Evolutionary conservation across 2,329 filamentous ascomycete species (phyloP).

Genomic region (Calonectria henricotiae): DNA sequence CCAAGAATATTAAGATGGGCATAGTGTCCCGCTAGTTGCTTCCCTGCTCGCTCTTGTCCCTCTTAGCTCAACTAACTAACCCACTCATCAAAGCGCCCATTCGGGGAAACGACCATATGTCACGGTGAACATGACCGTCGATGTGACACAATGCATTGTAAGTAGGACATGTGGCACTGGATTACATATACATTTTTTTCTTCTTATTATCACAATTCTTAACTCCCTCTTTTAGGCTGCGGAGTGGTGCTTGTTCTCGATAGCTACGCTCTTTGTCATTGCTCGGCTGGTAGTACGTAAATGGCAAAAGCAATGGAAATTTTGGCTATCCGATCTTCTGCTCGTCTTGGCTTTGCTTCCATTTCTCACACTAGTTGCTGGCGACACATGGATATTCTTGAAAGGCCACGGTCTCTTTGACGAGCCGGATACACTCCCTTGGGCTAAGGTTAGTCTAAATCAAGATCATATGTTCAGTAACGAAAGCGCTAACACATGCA

Average conservation of each 20-base stretch:
- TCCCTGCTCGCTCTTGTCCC: background rate
- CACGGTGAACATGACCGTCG: background rate
- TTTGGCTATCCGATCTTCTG: background rate
- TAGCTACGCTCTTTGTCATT: background rate
- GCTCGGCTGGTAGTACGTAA: background rate
- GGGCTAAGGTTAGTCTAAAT: background rate
- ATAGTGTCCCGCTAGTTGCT: background rate
- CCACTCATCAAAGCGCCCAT: background rate
- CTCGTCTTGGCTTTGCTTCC: background rate
- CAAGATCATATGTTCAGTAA: too few species aligned
- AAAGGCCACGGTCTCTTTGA: background rate
- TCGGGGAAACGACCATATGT: background rate
- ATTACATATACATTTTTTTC: background rate
- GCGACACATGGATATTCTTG: constrained; percentile 10
- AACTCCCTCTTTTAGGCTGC: background rate
- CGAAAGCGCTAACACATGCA: background rate
- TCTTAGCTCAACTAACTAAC: background rate
- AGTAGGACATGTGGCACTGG: background rate
- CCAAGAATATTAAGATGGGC: constrained; percentile 11
- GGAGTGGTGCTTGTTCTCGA: constrained; percentile 7
- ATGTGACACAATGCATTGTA: constrained; percentile 19
- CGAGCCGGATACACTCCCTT: background rate
- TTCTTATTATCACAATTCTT: background rate
- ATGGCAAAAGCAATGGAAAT: constrained; percentile 10
- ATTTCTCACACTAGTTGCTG: background rate